A percentile compares a stretch with the other conserved stretches of the same genome.
These are phyloP conservation scores for Yamadazyma trypodendri DNA, from an alignment of 1,139 yeast genomes.

Conservation along the genomic window DNA sequence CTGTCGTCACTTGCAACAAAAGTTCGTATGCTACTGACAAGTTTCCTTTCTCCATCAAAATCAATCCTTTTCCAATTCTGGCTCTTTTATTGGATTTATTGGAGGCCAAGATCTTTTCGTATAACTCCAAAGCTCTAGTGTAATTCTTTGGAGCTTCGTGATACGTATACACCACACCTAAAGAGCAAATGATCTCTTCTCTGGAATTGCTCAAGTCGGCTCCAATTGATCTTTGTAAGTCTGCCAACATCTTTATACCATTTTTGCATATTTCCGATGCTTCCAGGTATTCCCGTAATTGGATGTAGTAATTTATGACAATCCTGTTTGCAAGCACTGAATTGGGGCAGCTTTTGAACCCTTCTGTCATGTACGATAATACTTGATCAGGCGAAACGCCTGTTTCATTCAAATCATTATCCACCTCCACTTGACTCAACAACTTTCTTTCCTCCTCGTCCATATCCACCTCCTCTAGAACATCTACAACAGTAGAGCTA, in stretches of 20 bases:
- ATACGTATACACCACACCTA: constrained; percentile 79
- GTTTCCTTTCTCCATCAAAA: constrained; percentile 65
- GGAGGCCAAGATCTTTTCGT: constrained; percentile 55
- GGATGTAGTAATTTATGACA: constrained; percentile 58
- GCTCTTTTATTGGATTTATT: constrained; percentile 55
- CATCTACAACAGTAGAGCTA: too few relatives aligned
- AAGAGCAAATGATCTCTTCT: constrained; percentile 58
- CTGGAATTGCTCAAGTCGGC: constrained; percentile 50
- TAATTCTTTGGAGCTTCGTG: constrained; percentile 90
- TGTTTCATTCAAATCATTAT: constrained; percentile 9
- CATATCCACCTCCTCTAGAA: constrained; percentile 16
- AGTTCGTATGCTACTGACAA: constrained; percentile 52
- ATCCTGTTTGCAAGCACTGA: constrained; percentile 67
- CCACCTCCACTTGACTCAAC: constrained; percentile 9
- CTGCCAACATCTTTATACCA: constrained; percentile 60
- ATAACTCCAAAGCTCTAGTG: constrained; percentile 68
- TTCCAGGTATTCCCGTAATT: constrained; percentile 60
- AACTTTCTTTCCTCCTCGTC: constrained; percentile 20
- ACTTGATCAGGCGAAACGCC: constrained; percentile 49
- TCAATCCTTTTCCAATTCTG: constrained; percentile 77
- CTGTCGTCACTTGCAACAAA: constrained; percentile 49
- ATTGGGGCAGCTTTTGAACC: constrained; percentile 44
- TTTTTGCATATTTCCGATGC: constrained; percentile 61
- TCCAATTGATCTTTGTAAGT: constrained; percentile 46
- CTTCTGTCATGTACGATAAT: constrained; percentile 52